These are phyloP conservation scores for Saksenaea vasiformis DNA, from an alignment of 371 early-diverging fungal genomes.

Conservation along the genomic window DNA sequence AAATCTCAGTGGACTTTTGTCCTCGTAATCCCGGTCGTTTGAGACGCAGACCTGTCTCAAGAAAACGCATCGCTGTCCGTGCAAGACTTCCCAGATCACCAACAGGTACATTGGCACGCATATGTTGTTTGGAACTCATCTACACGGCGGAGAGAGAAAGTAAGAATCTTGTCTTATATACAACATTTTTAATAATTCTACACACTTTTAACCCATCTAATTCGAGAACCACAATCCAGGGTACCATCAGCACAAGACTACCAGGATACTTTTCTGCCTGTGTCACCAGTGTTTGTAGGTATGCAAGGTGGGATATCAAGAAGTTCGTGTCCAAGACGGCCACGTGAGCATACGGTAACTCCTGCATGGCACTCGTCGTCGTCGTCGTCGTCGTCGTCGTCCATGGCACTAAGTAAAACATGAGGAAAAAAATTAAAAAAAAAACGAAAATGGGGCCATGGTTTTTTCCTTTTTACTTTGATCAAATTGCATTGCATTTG, in stretches of 20 bases:
- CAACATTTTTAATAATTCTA: neutral
- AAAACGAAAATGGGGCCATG: neutral
- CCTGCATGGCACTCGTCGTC: no score
- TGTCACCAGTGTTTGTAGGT: constrained; percentile 18
- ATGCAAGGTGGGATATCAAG: constrained; percentile 39
- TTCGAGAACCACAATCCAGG: constrained; percentile 45
- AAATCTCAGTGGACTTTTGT: constrained; percentile 31
- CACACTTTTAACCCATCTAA: constrained; percentile 44
- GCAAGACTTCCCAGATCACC: constrained; percentile 19
- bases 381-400: neutral
- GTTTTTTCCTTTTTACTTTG: neutral
- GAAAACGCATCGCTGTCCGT: constrained; percentile 38
- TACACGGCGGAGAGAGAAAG: neutral
- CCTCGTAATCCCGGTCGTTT: constrained; percentile 25
- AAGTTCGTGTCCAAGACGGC: constrained; percentile 46
- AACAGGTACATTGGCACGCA: neutral
- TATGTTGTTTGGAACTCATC: neutral
- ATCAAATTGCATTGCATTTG: no score
- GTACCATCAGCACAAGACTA: constrained; percentile 28
- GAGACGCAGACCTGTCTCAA: constrained; percentile 20
- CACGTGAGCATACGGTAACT: constrained; percentile 14
- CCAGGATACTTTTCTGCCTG: constrained; percentile 27
- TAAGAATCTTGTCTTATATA: neutral
- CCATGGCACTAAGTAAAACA: neutral
- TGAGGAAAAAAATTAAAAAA: neutral